Base-by-base conservation (phyloP, 257 asterid genomes). In the Salvia hispanica region DNA sequence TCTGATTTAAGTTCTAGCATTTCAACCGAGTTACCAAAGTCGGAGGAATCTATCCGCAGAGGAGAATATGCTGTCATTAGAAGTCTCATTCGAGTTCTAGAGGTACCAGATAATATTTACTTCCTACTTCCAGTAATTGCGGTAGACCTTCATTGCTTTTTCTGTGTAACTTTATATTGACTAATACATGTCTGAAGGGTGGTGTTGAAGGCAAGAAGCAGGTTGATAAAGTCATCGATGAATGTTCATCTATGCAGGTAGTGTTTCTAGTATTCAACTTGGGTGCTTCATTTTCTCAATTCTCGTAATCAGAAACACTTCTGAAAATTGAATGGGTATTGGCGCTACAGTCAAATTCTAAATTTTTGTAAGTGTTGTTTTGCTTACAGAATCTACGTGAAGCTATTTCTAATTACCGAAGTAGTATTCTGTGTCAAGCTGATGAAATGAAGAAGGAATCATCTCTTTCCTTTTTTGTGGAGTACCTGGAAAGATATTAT, bases 201-300 rank as follows among this genome's bases (percentile, higher is more conserved):
- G 98, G 98, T 46, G 91, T 88, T 79, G 98, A 92, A 86, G 98
- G 98, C 76, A 92, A 92, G 84, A 80, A 87, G 67, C 98, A 90
- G 81, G 98, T 92, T 62, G 98, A 92, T 78, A 75, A 88, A 83
- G 94, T 92, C 80, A 92, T 92, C 44, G 98, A 92, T 79, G 90
- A 90, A 80, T 92, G 98, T 84, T 80, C 98, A 65, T 81, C 98
- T 70, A 92, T 92, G 98, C 98, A 92, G 96, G 98, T 92, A 85
- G 40, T 58, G 55, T 25, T 25, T 25, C 70, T 72, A 46, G 31
- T 58, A 50, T 16, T 71, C 62, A 64, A 57, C 65, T 54, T 65
- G 33, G 55, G 60, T 54, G 64, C 72, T 62, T 61, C 36, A 42
- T 68, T 54, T 54, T 53, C 52, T 52, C n/a, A 46, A 75, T 65